These are phyloP conservation scores for Bryoglossum gracile DNA, from an alignment of 495 filamentous ascomycete species.

Conservation along the genomic window DNA sequence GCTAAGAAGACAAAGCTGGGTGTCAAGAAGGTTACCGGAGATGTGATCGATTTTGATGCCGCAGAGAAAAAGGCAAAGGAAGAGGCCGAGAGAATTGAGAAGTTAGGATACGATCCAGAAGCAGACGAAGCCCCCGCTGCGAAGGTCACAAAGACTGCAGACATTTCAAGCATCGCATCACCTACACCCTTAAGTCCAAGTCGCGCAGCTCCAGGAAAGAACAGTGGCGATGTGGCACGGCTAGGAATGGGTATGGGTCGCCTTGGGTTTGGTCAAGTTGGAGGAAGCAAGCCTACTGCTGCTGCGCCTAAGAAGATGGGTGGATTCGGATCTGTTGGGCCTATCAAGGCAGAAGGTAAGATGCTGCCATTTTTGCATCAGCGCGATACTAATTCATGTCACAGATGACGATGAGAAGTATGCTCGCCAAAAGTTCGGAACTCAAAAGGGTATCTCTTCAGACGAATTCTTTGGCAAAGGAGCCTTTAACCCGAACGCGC, in stretches of 20 bases:
- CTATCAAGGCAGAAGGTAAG: constrained; percentile 68
- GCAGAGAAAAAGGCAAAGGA: constrained; percentile 95
- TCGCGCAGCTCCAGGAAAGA: constrained; percentile 48
- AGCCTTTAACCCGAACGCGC: constrained; percentile 67
- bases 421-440: constrained; percentile 76
- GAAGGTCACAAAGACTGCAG: constrained; percentile 33
- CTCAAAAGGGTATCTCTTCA: constrained; percentile 91
- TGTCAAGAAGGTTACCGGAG: constrained; percentile 77
- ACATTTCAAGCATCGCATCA: constrained; percentile 52
- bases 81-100: constrained; percentile 92
- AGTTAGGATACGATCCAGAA: constrained; percentile 95
- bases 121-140: constrained; percentile 61
- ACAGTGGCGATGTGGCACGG: constrained; percentile 78
- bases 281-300: constrained; percentile 52
- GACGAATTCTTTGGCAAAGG: constrained; percentile 97
- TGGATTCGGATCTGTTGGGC: constrained; percentile 78
- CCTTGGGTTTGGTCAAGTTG: constrained; percentile 87
- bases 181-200: constrained; percentile 70
- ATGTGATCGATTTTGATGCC: constrained; percentile 89
- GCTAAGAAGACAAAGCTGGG: constrained; percentile 88
- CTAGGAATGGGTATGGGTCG: constrained; percentile 84
- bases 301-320: constrained; percentile 62
- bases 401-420: constrained; percentile 67
- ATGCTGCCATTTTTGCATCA: neutral
- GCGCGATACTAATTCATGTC: constrained; percentile 20